phyloP scores from a whole-genome alignment of 2,329 filamentous ascomycete species.

The Apiospora malaysiana region DNA sequence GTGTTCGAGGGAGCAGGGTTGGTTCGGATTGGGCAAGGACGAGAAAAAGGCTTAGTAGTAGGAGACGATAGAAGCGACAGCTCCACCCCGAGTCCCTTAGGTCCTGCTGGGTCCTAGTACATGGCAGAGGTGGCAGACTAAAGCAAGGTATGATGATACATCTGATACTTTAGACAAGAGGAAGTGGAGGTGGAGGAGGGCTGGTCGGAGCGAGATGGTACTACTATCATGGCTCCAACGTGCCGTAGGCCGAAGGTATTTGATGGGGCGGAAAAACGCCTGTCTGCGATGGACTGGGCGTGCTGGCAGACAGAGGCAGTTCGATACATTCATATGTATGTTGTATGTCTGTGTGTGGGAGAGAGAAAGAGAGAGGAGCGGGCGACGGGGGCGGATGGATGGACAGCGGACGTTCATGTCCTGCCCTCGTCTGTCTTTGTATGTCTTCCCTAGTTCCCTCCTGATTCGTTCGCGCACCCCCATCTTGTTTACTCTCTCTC shows the following conservation, averaged over 20 bases:
- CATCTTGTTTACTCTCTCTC: background rate
- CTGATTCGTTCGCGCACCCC: conserved; percentile 13
- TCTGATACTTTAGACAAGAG: conserved; percentile 9
- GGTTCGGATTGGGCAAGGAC: conserved; percentile 3
- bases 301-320: background rate
- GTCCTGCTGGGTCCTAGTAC: conserved; percentile 10
- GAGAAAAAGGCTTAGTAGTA: conserved; percentile 7
- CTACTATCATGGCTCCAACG: conserved; percentile 16
- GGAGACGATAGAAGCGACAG: conserved; percentile 16
- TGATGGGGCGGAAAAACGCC: conserved; percentile 11
- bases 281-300: background rate
- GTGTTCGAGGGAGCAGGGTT: conserved; percentile 11
- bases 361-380: background rate
- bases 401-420: background rate
- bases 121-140: conserved; percentile 1
- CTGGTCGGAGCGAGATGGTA: conserved; percentile 7
- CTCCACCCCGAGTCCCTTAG: conserved; percentile 13
- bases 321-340: background rate
- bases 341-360: background rate
- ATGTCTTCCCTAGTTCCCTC: background rate
- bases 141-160: conserved; percentile 16
- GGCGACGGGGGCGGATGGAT: conserved; percentile 6
- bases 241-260: conserved; percentile 10
- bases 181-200: conserved; percentile 11
- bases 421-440: background rate